Evolutionary conservation across 306 rosid species (phyloP), one percentile per base, ranked within the genome.

Genomic region (Sechiopsis laciniata): DNA sequence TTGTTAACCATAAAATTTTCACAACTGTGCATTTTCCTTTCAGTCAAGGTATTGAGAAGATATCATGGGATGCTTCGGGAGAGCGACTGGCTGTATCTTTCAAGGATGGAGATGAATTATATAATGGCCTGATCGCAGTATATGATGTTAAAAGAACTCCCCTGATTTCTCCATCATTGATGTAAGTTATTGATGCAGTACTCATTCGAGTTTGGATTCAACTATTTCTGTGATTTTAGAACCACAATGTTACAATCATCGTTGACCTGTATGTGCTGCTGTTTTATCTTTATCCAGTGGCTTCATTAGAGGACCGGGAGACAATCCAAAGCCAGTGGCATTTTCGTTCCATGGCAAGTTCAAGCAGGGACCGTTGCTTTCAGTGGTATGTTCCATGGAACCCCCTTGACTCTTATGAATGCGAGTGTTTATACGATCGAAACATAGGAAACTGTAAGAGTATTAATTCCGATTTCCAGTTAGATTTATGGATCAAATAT

Each of bases 41-140:
- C 93, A 93, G 98, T 86, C 87, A 86, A 79, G 90, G 96, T 72
- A 83, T 90, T 76, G 90, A 88, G 75, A 90, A 87, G 90, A 82
- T 93, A 83, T 91, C 94, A 24, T 93, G 98, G 98, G 98, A 93
- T 85, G 87, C 84, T 82, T 88, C 96, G 26, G 98, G 98, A 69
- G 98, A 93, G 78, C 93, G 98, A 65, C 83, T 93, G 84, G 97
- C 96, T 51, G 83, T 93, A 69, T 93, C 94, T 45, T 87, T 83
- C 75, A 87, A 93, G 83, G 96, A 81, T 26, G 92, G 96, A 9
- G 89, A 90, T 80, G 90, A 88, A 22, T 72, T 78, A 73, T 93
- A 84, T 77, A 74, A 77, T 69, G 98, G 98, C 74, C 94, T 90
- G 66, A 85, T 93, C 12, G 98, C 97, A 55, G 58, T 93, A 72